Conservation (phyloP, 768 basidiomycete genomes). For the Serendipita sp. region DNA sequence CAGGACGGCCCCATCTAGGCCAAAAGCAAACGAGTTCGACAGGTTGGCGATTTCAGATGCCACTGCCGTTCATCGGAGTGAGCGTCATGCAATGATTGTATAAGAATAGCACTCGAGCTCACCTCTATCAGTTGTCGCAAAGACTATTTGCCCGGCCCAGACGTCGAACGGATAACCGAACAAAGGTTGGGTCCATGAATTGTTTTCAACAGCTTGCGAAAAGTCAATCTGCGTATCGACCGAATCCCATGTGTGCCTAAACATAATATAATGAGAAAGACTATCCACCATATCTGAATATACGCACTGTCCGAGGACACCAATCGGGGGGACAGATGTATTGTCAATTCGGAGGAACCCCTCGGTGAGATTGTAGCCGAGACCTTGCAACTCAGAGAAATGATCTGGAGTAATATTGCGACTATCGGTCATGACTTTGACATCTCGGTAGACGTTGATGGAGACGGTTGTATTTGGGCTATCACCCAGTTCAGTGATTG, state of each 20-base stretch:
- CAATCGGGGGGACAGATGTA: neutral
- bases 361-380: no score
- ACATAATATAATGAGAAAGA: neutral
- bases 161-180: neutral
- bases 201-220: neutral
- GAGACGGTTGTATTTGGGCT: neutral
- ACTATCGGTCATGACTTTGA: neutral
- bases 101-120: neutral
- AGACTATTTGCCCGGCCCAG: neutral
- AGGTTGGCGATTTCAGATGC: neutral
- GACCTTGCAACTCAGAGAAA: neutral
- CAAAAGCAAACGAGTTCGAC: neutral
- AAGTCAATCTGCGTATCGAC: neutral
- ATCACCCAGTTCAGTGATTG: neutral
- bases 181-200: neutral
- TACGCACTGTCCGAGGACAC: neutral
- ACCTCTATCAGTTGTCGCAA: neutral
- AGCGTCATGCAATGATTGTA: neutral
- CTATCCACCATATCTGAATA: no score
- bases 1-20: neutral
- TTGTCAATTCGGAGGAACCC: neutral
- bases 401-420: neutral
- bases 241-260: neutral
- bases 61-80: neutral
- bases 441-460: neutral